Conservation (phyloP, 2,329 filamentous ascomycete species). For the Cadophora sp. region DNA sequence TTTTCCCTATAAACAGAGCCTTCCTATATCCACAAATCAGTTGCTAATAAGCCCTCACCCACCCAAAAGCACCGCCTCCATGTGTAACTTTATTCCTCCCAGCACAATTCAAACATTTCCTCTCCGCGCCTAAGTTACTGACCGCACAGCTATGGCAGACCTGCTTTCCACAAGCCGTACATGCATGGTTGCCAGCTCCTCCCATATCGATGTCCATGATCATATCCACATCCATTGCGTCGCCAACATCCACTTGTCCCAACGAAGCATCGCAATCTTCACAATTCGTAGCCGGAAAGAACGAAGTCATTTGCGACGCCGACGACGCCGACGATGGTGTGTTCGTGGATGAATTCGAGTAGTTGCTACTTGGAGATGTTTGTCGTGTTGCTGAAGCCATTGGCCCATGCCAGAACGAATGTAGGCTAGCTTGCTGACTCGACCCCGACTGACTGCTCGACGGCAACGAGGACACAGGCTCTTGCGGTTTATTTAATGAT, state of each 20-base stretch:
- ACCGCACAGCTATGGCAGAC: constrained; percentile 67
- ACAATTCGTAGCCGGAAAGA: constrained; percentile 50
- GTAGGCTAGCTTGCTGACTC: constrained; percentile 57
- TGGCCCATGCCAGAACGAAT: constrained; percentile 62
- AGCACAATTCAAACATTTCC: constrained; percentile 60
- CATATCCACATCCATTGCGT: constrained; percentile 52
- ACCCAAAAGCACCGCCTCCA: constrained; percentile 16
- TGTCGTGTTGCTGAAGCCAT: constrained; percentile 46
- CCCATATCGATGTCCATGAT: constrained; percentile 48
- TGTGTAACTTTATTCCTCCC: constrained; percentile 29
- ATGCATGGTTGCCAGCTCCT: constrained; percentile 46
- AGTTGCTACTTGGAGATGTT: constrained; percentile 44
- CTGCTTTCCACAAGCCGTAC: constrained; percentile 58
- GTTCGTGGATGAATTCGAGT: constrained; percentile 38
- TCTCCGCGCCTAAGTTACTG: constrained; percentile 61
- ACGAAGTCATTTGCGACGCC: constrained; percentile 24
- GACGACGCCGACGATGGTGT: constrained; percentile 23
- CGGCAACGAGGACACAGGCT: constrained; percentile 31
- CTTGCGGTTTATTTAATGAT: constrained; percentile 25
- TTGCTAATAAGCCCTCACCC: constrained; percentile 11
- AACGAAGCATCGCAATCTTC: constrained; percentile 59
- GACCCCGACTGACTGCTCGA: constrained; percentile 22
- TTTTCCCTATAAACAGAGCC: background rate
- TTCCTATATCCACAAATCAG: background rate
- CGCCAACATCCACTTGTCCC: constrained; percentile 34